Evolutionary conservation across 208 protist species (phyloP).

Genomic region (Tritrichomonas foetus): DNA sequence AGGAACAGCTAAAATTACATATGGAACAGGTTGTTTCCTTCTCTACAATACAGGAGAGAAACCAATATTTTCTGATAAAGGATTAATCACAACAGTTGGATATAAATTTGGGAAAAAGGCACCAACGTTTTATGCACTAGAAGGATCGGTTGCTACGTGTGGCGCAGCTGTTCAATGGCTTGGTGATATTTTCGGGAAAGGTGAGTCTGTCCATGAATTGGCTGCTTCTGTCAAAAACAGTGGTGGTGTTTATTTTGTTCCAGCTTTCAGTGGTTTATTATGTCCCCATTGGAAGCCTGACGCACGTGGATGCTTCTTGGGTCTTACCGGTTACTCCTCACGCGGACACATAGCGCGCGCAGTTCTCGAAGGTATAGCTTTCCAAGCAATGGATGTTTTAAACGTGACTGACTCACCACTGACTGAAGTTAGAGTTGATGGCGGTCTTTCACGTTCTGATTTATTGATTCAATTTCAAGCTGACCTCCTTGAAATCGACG

Average conservation of each 20-base stretch:
- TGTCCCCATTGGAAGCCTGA: conserved; percentile 87
- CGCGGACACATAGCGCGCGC: conserved; percentile 58
- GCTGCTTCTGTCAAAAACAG: conserved; percentile 42
- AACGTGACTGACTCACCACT: conserved; percentile 55
- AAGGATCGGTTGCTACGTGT: conserved; percentile 6
- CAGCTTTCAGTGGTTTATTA: conserved; percentile 89
- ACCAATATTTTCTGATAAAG: conserved; percentile 70
- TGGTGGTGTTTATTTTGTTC: conserved; percentile 78
- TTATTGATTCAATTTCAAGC: conserved; percentile 85
- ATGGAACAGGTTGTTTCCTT: conserved; percentile 93
- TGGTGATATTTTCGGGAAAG: not conserved
- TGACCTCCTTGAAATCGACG: conserved; percentile 61
- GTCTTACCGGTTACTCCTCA: conserved; percentile 68
- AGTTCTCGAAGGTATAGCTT: conserved; percentile 54
- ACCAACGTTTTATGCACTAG: conserved; percentile 46
- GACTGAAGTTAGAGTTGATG: conserved; percentile 76
- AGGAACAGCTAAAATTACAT: conserved; percentile 86
- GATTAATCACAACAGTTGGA: conserved; percentile 83
- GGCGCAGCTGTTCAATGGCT: conserved; percentile 39
- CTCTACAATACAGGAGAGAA: conserved; percentile 84
- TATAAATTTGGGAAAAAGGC: conserved; percentile 73
- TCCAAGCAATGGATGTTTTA: conserved; percentile 53
- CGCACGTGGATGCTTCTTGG: conserved; percentile 73
- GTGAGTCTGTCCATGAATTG: conserved; percentile 56
- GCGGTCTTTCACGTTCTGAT: conserved; percentile 76